These are phyloP conservation scores for Peronospora destructor DNA, from an alignment of 352 stramenopile genomes.

Conservation along the genomic window DNA sequence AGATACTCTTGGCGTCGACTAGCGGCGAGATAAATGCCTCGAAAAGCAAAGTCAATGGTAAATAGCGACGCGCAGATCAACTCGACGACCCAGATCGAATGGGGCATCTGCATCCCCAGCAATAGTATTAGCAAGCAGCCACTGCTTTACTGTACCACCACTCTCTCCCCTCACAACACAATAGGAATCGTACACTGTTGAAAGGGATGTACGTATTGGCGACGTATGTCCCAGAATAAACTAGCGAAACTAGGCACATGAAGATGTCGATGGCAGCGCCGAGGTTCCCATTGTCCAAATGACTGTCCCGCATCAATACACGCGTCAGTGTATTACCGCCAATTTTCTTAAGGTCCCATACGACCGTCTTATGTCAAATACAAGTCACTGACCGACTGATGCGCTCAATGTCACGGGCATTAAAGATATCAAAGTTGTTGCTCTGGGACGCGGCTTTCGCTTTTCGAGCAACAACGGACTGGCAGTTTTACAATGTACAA, in stretches of 20 bases:
- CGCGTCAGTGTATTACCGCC: neutral
- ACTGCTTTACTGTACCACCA: neutral
- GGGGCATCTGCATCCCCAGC: slow-evolving; percentile 39
- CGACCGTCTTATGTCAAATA: neutral
- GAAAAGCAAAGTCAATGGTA: slow-evolving; percentile 59
- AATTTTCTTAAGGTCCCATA: neutral
- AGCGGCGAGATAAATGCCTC: slow-evolving; percentile 55
- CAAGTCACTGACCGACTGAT: slow-evolving; percentile 28
- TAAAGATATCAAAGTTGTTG: slow-evolving; percentile 13
- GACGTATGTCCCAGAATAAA: slow-evolving; percentile 67
- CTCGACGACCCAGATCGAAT: slow-evolving; percentile 63
- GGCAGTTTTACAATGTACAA: neutral
- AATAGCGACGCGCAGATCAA: slow-evolving; percentile 62
- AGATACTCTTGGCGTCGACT: slow-evolving; percentile 61
- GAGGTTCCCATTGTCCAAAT: slow-evolving; percentile 75
- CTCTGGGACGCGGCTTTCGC: slow-evolving; percentile 16
- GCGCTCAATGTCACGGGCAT: slow-evolving; percentile 31
- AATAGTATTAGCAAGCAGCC: neutral
- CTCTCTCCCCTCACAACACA: neutral
- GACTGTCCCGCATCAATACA: slow-evolving; percentile 27
- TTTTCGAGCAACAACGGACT: slow-evolving; percentile 12
- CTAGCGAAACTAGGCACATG: slow-evolving; percentile 46
- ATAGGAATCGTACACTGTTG: slow-evolving; percentile 35
- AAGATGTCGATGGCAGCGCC: slow-evolving; percentile 56
- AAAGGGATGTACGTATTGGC: slow-evolving; percentile 67